phyloP scores from a whole-genome alignment of 805 yeast species.

The Ascoidea tarda region DNA sequence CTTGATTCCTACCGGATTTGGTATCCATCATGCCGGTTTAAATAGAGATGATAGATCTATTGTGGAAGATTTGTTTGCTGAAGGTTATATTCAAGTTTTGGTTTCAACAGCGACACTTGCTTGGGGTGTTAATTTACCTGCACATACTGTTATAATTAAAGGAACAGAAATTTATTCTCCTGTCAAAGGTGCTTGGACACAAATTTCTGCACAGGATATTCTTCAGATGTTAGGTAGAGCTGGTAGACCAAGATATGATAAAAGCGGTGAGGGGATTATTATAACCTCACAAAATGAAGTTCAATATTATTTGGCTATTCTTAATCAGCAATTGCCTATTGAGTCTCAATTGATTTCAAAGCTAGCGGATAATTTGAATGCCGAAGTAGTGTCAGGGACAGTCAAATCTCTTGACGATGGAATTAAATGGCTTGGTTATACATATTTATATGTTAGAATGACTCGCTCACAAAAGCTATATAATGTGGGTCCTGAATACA shows the following conservation, averaged over 20 bases:
- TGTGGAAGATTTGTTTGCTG: constrained; percentile 80
- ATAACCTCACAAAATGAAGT: constrained; percentile 79
- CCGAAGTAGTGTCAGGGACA: constrained; percentile 71
- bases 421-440: constrained; percentile 64
- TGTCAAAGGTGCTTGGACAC: constrained; percentile 77
- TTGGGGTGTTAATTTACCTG: constrained; percentile 95
- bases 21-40: constrained; percentile 88
- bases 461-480: constrained; percentile 56
- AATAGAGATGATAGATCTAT: constrained; percentile 56
- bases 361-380: constrained; percentile 67
- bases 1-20: constrained; percentile 60
- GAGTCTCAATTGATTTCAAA: constrained; percentile 72
- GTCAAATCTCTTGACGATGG: constrained; percentile 50
- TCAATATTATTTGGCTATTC: constrained; percentile 78
- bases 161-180: constrained; percentile 94
- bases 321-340: constrained; percentile 84
- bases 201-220: constrained; percentile 88
- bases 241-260: constrained; percentile 91
- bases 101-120: constrained; percentile 91
- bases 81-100: constrained; percentile 68
- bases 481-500: constrained; percentile 56
- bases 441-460: constrained; percentile 76
- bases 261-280: constrained; percentile 85
- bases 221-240: constrained; percentile 98
- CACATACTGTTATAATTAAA: constrained; percentile 84